These are phyloP conservation scores for Pachyrhizus erosus DNA, from an alignment of 306 rosid species.

Conservation along the genomic window DNA sequence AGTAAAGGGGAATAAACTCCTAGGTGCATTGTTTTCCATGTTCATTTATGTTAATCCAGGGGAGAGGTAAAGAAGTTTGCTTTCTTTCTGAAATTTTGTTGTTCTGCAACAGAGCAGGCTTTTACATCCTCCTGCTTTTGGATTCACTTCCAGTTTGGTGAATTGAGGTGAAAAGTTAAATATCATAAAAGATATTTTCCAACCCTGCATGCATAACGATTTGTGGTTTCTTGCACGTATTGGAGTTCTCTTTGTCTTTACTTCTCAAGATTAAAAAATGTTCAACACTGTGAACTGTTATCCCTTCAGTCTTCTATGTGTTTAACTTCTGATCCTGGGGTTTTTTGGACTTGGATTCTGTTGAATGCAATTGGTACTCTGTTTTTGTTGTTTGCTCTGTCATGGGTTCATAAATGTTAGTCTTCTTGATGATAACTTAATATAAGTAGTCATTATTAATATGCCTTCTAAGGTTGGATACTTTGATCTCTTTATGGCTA, in stretches of 20 bases:
- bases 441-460: no score
- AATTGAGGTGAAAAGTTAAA: slow-evolving; percentile 14
- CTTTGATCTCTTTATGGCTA: neutral
- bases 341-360: neutral
- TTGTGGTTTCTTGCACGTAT: neutral
- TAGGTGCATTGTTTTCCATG: neutral
- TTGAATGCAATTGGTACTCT: neutral
- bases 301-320: neutral
- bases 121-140: slow-evolving; percentile 21
- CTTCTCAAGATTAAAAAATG: slow-evolving; percentile 12
- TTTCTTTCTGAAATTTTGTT: slow-evolving; percentile 5
- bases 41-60: neutral
- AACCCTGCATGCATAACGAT: neutral
- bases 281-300: neutral
- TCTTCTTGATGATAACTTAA: no score
- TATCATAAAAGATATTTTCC: neutral
- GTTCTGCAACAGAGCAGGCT: neutral
- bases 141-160: slow-evolving; percentile 18
- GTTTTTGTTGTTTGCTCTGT: neutral
- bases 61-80: slow-evolving; percentile 5
- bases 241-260: neutral
- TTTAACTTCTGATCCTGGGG: neutral
- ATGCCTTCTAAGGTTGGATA: neutral
- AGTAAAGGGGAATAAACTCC: slow-evolving; percentile 15
- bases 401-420: neutral